A percentile compares a stretch with the other conserved stretches of the same genome.
phyloP scores from a whole-genome alignment of 768 basidiomycete genomes.

The Boletus reticuloceps region DNA sequence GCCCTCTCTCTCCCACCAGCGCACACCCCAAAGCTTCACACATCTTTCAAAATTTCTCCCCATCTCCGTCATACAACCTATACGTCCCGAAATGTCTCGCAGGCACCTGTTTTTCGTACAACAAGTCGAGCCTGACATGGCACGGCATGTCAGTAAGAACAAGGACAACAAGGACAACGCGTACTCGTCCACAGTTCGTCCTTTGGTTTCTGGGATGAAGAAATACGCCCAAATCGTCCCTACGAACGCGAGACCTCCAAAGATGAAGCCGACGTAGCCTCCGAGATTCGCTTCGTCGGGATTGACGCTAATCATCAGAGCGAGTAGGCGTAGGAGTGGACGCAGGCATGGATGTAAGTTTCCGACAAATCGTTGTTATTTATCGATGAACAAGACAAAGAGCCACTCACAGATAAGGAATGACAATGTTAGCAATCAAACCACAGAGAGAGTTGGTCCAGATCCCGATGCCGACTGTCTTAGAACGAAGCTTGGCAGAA shows the following conservation, averaged over 20 bases:
- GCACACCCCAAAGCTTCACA: neutral
- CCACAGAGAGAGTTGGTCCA: slow-evolving; percentile 24
- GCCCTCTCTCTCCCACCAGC: neutral
- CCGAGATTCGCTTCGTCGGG: slow-evolving; percentile 26
- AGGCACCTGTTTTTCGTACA: slow-evolving; percentile 30
- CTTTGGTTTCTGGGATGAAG: slow-evolving; percentile 27
- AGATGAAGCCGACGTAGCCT: slow-evolving; percentile 29
- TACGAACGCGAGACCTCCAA: slow-evolving; percentile 21
- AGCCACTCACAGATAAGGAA: slow-evolving; percentile 27
- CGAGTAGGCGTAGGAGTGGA: too few species aligned
- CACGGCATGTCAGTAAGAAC: neutral
- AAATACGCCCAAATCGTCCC: slow-evolving; percentile 27
- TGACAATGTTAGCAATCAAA: slow-evolving; percentile 25
- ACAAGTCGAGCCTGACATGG: slow-evolving; percentile 24
- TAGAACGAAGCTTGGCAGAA: slow-evolving; percentile 30
- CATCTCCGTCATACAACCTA: slow-evolving; percentile 10
- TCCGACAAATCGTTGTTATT: too few species aligned
- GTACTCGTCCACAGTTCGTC: slow-evolving; percentile 30
- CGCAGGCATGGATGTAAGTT: too few species aligned
- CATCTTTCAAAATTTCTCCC: neutral
- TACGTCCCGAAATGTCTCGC: slow-evolving; percentile 26
- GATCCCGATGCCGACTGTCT: slow-evolving; percentile 28
- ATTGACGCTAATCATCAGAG: slow-evolving; percentile 17
- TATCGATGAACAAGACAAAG: too few species aligned
- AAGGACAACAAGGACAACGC: neutral